Base-by-base conservation (phyloP, 257 asterid species). In the Handroanthus guayacan region DNA sequence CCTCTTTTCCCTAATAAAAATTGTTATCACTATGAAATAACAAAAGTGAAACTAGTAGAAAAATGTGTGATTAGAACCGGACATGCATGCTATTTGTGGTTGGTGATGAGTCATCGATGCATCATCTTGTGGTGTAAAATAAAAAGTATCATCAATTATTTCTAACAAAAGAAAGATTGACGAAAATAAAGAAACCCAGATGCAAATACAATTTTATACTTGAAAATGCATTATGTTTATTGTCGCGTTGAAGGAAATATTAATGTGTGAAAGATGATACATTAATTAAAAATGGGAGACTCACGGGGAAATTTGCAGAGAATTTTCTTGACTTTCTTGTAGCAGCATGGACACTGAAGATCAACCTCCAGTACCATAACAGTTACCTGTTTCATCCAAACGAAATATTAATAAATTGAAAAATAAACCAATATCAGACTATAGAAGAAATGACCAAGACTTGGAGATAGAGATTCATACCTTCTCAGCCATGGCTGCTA, bases 281-380 rank as follows among this genome's bases (percentile, higher is more conserved):
- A 50, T 16, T 8, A 31, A 18, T 25, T 25, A 38, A 5, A 17
- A 5, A 51, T 17, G 9, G 38, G 25, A 39, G 5, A 82, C 97
- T 87, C 5, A 94, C 97, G 93, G 69, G 97, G 97, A 16, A 87
- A 84, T 83, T 82, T 87, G 92, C 93, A 88, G 67, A 94, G 90
- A 9, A 86, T 76, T 83, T 90, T 94, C 90, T 92, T 90, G 81
- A 91, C 73, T 81, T 94, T 94, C 87, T 85, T 94, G 97, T 81
- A 92, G 90, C 97, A 94, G 78, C 91, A 73, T 1, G 90, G 79
- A 71, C 98, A 94, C 70, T 94, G 90, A 54, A 94, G 97, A 88
- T 94, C 98, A 67, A 84, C 98, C 86, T 89, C 84, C 6, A 94
- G 96, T 38, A 84, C 78, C 98, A 94, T 94, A 34, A 55, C 36